Conservation (phyloP, 2,329 filamentous ascomycete species). For the Talaromyces sp. region DNA sequence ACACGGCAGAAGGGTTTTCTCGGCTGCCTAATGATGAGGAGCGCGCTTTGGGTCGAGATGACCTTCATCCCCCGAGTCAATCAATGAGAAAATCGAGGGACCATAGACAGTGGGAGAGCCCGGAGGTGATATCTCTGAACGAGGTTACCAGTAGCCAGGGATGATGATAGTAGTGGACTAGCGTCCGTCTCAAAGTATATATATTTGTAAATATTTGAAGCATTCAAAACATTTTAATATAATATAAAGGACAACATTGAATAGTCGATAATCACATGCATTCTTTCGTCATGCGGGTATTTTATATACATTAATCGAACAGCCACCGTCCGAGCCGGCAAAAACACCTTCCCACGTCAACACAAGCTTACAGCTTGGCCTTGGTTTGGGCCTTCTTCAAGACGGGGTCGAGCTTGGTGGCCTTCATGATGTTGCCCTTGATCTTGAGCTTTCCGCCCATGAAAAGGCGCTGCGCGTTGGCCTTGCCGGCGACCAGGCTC, state of each 20-base stretch:
- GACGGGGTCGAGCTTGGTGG: slow-evolving; percentile 91
- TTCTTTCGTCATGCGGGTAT: neutral
- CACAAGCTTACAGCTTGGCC: slow-evolving; percentile 65
- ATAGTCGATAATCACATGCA: neutral
- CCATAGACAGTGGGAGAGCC: neutral
- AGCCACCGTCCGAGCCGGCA: neutral
- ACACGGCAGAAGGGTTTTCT: slow-evolving; percentile 15
- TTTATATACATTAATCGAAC: slow-evolving; percentile 3
- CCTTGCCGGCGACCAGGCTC: slow-evolving; percentile 76
- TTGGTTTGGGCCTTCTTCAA: slow-evolving; percentile 80
- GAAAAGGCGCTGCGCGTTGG: slow-evolving; percentile 90
- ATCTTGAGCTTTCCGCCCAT: slow-evolving; percentile 99
- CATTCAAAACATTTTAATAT: neutral
- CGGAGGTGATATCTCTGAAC: slow-evolving; percentile 1
- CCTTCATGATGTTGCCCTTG: slow-evolving; percentile 96
- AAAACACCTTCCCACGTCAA: neutral
- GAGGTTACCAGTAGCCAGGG: neutral
- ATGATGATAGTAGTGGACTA: neutral
- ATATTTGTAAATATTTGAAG: neutral
- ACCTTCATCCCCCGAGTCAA: neutral
- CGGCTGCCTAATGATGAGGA: slow-evolving; percentile 28
- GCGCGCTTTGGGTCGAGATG: slow-evolving; percentile 13
- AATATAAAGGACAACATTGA: neutral
- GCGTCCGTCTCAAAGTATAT: neutral
- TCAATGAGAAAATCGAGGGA: neutral